Evolutionary conservation across 2,329 filamentous ascomycete species (phyloP).

Genomic region (Stenocarpella maydis): DNA sequence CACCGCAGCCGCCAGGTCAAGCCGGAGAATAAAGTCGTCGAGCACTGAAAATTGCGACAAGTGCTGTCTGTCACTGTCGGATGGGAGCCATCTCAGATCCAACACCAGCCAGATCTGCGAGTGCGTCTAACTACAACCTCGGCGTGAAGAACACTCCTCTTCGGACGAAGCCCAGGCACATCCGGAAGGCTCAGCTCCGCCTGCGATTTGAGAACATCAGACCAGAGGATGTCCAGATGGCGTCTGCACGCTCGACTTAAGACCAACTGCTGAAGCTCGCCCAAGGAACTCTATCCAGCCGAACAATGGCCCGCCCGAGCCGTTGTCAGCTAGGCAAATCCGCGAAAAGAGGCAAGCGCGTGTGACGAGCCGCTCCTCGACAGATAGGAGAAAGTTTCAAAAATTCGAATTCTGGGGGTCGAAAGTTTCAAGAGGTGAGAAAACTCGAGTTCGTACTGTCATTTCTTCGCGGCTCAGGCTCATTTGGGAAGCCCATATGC

Average conservation of each 20-base stretch:
- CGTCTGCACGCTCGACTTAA: slow-evolving; percentile 21
- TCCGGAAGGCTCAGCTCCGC: slow-evolving; percentile 22
- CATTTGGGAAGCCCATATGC: slow-evolving; percentile 7
- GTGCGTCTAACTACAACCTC: background rate
- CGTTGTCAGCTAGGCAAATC: background rate
- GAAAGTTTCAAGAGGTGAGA: slow-evolving; percentile 18
- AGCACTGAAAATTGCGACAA: slow-evolving; percentile 14
- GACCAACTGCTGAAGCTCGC: slow-evolving; percentile 1
- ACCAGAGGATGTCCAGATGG: slow-evolving; percentile 22
- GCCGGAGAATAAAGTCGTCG: background rate
- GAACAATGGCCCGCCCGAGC: background rate
- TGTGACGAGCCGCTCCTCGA: background rate
- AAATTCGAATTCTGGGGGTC: background rate
- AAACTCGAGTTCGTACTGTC: slow-evolving; percentile 10
- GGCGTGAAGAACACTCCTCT: background rate
- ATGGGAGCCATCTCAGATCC: slow-evolving; percentile 20
- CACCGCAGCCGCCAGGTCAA: too few relatives aligned
- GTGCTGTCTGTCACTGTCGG: slow-evolving; percentile 15
- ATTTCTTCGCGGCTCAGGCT: slow-evolving; percentile 11
- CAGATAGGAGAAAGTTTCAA: slow-evolving; percentile 4
- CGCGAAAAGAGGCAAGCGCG: too few relatives aligned
- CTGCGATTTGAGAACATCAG: slow-evolving; percentile 10
- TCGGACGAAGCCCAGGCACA: slow-evolving; percentile 12
- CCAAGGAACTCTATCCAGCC: background rate
- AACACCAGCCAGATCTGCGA: slow-evolving; percentile 12